Evolutionary conservation across 208 protist genomes (phyloP).

Genomic region (Crithidia sp.): DNA sequence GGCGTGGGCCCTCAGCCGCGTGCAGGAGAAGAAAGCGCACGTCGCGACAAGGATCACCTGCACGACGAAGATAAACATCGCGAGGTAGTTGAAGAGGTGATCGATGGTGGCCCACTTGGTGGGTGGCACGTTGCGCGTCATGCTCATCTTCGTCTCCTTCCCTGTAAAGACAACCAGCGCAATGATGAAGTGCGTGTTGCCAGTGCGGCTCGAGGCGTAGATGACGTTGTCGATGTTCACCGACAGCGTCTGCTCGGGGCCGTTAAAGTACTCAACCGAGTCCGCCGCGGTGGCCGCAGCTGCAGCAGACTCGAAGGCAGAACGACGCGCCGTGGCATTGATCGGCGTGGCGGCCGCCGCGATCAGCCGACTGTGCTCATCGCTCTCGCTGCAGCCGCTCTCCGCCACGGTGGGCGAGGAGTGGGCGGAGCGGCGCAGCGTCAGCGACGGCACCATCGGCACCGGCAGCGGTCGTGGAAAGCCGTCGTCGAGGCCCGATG

Average conservation of each 20-base stretch:
- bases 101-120: slow-evolving; percentile 94
- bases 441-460: slow-evolving; percentile 14
- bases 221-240: slow-evolving; percentile 78
- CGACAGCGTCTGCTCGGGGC: slow-evolving; percentile 28
- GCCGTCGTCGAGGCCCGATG: not conserved
- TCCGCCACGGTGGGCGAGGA: slow-evolving; percentile 6
- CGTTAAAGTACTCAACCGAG: slow-evolving; percentile 10
- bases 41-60: slow-evolving; percentile 83
- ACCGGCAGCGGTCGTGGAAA: slow-evolving; percentile 11
- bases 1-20: slow-evolving; percentile 31
- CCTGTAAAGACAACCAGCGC: slow-evolving; percentile 93
- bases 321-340: not conserved
- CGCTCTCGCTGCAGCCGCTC: not conserved
- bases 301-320: not conserved
- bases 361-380: slow-evolving; percentile 16
- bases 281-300: not conserved
- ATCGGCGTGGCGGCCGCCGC: not conserved
- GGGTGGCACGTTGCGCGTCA: slow-evolving; percentile 76
- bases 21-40: slow-evolving; percentile 67
- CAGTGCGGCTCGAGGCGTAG: slow-evolving; percentile 69
- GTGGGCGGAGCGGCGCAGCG: slow-evolving; percentile 6
- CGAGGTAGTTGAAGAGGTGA: slow-evolving; percentile 72
- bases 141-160: slow-evolving; percentile 91
- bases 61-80: slow-evolving; percentile 88
- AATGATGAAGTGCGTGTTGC: slow-evolving; percentile 86